phyloP scores from a whole-genome alignment of 768 basidiomycete species.

The Serpula lacrymans region DNA sequence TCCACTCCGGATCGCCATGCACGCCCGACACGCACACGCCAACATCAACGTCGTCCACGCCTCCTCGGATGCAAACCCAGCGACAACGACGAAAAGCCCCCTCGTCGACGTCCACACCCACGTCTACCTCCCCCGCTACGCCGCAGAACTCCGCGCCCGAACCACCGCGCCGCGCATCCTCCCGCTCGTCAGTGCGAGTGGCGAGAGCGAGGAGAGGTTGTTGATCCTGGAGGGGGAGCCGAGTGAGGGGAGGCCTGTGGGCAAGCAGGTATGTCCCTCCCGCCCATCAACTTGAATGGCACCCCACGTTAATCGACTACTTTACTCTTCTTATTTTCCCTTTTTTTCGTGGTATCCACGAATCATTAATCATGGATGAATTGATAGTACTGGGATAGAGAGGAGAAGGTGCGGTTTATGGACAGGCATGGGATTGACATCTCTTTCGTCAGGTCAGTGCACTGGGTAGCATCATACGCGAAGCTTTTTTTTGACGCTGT shows the following conservation, averaged over 20 bases:
- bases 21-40: neutral
- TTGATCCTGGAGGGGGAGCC: constrained; percentile 80
- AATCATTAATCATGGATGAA: no score
- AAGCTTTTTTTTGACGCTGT: no score
- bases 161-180: constrained; percentile 66
- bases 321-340: neutral
- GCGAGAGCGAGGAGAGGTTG: constrained; percentile 59
- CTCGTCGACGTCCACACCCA: constrained; percentile 86
- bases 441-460: constrained; percentile 66
- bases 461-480: no score
- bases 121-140: constrained; percentile 79
- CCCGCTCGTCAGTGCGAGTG: constrained; percentile 39
- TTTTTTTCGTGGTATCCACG: no score
- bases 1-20: neutral
- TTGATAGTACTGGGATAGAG: constrained; percentile 68
- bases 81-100: constrained; percentile 23
- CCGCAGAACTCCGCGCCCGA: constrained; percentile 63
- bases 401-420: constrained; percentile 84
- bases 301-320: no score
- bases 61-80: no score
- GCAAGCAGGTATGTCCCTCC: constrained; percentile 53
- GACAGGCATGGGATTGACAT: constrained; percentile 76
- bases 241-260: constrained; percentile 75
- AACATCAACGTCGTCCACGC: neutral
- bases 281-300: neutral